Evolutionary conservation across 208 protist genomes (phyloP), one percentile per base, ranked within the genome.

Genomic region (Leishmania amazonensis): DNA sequence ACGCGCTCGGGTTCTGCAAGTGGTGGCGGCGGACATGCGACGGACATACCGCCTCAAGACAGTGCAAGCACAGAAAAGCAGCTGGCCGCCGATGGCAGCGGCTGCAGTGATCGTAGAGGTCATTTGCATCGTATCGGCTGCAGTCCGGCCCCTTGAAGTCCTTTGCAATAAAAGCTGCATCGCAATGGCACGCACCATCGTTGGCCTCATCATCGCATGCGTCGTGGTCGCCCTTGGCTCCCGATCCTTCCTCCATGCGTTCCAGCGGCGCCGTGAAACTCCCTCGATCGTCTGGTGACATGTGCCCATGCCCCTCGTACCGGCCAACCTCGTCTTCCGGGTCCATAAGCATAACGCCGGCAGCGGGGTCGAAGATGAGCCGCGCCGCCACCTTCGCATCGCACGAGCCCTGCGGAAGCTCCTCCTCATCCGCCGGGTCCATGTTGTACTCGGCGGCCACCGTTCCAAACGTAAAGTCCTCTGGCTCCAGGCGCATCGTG

Each of bases 11-110:
- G 67, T 84, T 82, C 35, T 81, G 79, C 17, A 76, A 60, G 81
- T 92, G 85, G 74, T 96, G 93, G 21, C 72, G 79, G 58, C 71
- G 83, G 13, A 94, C 93, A 76, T 96, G 93, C 42, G 93, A 94
- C 24, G 93, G 93, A 42, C 93, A 96, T 9, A 91, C 87, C 57
- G 93, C 79, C 57, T 84, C 74, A 19, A 93, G 74, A 83, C 93
- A 96, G 80, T 94, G 86, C 45, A 96, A 58, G 77, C 93, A 96
- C 49, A 96, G 84, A 75, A 96, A 96, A 21, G 87, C 24, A 9
- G 90, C 89, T 28, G 93, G 93, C 21, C 91, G 79, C 31, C 93
- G 89, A n/a, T 82, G 70, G 79, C 93, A 96, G 65, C 83, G 85
- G 2, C 74, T 76, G 80, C 93, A 96, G 73, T 91, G 85, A 47